Evolutionary conservation across 371 early-diverging fungal species (phyloP), one percentile per base, ranked within the genome.

Genomic region (Syncephalastrum sp.): DNA sequence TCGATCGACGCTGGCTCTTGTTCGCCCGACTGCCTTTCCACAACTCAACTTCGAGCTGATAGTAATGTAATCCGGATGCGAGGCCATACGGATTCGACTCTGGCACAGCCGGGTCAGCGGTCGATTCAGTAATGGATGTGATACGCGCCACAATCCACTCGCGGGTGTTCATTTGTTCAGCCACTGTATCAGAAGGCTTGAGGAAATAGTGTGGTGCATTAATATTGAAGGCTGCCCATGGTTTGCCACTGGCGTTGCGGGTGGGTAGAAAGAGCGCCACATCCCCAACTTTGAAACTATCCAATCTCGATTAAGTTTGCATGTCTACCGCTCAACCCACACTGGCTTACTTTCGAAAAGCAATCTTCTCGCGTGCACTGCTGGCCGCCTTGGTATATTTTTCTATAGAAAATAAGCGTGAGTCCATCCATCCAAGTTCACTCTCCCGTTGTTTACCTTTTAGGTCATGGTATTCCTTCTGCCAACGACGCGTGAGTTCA

Each of bases 221-320:
- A 62, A 90, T 83, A 49, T 91, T 89, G 72, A 91, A 91, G 1
- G 92, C 92, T 0, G 87, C 88, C 91, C 92, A 91, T 0, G 87
- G 81, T 42, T 80, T 85, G n/a, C 86, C 84, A 29, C 78, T 72
- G 0, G 85, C 82, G 55, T 90, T 86, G 6, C 88, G 72, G 5
- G 90, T 88, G 0, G 92, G 92, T 16, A 90, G 68, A 59, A 92
- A 90, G 14, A 92, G 63, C 7, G 85, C 87, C 21, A 92, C 65
- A 56, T 91, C 91, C 16, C 85, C 83, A 8, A 77, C 77, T 70
- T 85, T 80, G 61, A 91, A 91, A 49, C 85, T 82, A 64, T 21
- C 42, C n/a, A 53, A 42, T 7, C 27, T 38, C 13, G 21, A 3
- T 23, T 16, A 13, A 19, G 5, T 23, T 5, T 3, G 13, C 23